phyloP scores from a whole-genome alignment of 2,329 filamentous ascomycete species.

The Fusarium mexicanum region DNA sequence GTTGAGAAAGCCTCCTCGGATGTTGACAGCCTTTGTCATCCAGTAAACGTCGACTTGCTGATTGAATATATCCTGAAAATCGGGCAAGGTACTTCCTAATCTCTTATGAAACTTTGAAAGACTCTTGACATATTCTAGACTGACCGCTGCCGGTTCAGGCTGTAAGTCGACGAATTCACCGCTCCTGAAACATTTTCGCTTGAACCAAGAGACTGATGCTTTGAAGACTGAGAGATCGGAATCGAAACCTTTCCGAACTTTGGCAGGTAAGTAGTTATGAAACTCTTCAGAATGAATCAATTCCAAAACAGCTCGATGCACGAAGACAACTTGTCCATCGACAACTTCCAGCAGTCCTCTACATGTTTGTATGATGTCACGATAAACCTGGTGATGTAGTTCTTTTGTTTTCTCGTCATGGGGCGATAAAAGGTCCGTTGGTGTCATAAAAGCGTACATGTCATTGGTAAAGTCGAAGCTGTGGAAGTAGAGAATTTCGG shows the following conservation, averaged over 20 bases:
- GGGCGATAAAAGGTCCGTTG: neutral
- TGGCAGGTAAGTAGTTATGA: neutral
- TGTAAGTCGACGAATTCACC: neutral
- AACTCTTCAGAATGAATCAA: neutral
- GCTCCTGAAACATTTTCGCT: neutral
- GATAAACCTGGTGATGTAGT: neutral
- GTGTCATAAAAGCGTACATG: neutral
- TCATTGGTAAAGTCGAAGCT: constrained; percentile 3
- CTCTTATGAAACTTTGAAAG: neutral
- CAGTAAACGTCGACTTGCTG: neutral
- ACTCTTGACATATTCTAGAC: neutral
- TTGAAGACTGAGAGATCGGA: neutral
- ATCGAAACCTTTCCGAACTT: neutral
- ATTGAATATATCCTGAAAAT: neutral
- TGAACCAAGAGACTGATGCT: neutral
- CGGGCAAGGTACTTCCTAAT: neutral
- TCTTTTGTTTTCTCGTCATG: neutral
- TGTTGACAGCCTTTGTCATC: neutral
- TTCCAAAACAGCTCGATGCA: neutral
- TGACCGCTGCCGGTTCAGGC: neutral
- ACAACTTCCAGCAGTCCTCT: neutral
- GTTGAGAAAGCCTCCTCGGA: neutral
- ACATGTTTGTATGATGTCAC: neutral
- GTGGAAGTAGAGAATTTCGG: constrained; percentile 2
- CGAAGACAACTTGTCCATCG: neutral